Conservation (phyloP, 495 filamentous ascomycete genomes). For the Hyaloscypha bicolor region DNA sequence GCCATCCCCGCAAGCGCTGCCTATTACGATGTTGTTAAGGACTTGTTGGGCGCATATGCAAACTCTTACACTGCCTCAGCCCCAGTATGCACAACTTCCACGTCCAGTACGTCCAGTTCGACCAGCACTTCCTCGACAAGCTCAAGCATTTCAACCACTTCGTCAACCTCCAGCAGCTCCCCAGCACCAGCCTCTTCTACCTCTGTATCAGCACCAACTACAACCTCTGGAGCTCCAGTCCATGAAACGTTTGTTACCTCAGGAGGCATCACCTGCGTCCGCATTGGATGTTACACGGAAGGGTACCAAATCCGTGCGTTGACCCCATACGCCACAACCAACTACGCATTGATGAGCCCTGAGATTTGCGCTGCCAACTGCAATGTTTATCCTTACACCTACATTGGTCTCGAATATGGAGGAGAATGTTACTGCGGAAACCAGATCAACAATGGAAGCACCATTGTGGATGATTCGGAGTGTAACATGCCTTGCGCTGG, state of each 20-base stretch:
- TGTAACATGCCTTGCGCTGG: slow-evolving; percentile 17
- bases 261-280: background rate
- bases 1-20: background rate
- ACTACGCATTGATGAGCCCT: slow-evolving; percentile 16
- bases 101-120: slow-evolving; percentile 7
- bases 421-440: slow-evolving; percentile 23
- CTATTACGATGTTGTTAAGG: slow-evolving; percentile 8
- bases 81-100: slow-evolving; percentile 22
- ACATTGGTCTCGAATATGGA: slow-evolving; percentile 40
- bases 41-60: slow-evolving; percentile 25
- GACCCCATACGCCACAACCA: background rate
- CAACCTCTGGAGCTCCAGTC: background rate
- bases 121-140: slow-evolving; percentile 1
- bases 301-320: slow-evolving; percentile 21
- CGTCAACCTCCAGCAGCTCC: background rate
- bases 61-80: slow-evolving; percentile 32
- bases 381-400: slow-evolving; percentile 14
- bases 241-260: no score
- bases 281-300: slow-evolving; percentile 21
- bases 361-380: background rate
- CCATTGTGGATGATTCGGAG: background rate
- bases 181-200: background rate
- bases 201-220: background rate
- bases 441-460: background rate
- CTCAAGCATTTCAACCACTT: background rate